phyloP scores from a whole-genome alignment of 2,329 filamentous ascomycete genomes.

The Elsinoe perseae region DNA sequence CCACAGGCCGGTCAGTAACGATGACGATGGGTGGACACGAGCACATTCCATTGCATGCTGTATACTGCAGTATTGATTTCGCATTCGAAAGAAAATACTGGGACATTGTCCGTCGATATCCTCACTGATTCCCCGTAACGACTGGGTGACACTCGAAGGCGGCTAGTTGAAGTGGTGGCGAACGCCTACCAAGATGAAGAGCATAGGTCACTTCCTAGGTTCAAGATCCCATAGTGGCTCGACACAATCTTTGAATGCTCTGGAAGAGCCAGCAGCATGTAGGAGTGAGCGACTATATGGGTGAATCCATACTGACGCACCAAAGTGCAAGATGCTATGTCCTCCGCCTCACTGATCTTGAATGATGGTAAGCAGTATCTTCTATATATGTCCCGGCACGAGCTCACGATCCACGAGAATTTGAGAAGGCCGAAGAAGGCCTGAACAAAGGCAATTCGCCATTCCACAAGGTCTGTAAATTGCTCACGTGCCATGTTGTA shows the following conservation, averaged over 20 bases:
- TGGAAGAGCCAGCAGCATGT: conserved; percentile 52
- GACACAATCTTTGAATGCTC: conserved; percentile 49
- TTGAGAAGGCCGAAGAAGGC: conserved; percentile 69
- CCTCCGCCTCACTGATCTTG: conserved; percentile 27
- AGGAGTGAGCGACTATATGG: conserved; percentile 31
- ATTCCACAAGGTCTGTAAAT: conserved; percentile 63
- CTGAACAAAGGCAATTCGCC: conserved; percentile 66
- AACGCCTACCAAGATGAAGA: conserved; percentile 12
- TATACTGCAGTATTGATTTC: neutral
- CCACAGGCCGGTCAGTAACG: neutral
- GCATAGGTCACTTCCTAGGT: conserved; percentile 34
- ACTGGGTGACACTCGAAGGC: neutral
- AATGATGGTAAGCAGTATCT: conserved; percentile 33
- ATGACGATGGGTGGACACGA: conserved; percentile 1
- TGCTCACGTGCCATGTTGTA: conserved; percentile 13
- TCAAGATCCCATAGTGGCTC: conserved; percentile 34
- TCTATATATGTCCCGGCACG: conserved; percentile 5
- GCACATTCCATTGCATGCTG: neutral
- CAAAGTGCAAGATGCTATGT: conserved; percentile 40
- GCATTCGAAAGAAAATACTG: neutral
- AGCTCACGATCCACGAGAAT: conserved; percentile 44
- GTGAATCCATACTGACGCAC: conserved; percentile 18
- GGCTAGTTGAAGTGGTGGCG: neutral
- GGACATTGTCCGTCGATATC: too few species aligned
- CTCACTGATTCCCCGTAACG: neutral